Percentiles rank a stretch among this genome's conserved stretches.
Conservation (phyloP, 345 rosid species). For the Linum usitatissimum region DNA sequence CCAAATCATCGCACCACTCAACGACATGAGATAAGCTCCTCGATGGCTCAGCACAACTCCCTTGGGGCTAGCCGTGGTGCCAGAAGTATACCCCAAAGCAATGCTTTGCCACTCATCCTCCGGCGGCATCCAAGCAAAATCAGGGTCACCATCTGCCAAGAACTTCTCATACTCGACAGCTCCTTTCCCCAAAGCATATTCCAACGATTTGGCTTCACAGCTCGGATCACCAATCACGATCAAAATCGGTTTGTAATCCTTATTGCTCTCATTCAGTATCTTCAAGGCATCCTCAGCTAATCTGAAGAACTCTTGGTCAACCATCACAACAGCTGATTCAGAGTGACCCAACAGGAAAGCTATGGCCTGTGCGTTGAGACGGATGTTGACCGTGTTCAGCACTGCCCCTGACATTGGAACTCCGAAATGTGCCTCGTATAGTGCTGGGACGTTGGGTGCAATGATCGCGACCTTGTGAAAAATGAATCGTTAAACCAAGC, state of each 20-base stretch:
- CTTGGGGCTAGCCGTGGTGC: constrained; percentile 50
- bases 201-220: background rate
- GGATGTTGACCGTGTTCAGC: constrained; percentile 31
- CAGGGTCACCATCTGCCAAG: constrained; percentile 17
- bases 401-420: constrained; percentile 58
- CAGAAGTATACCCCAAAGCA: constrained; percentile 45
- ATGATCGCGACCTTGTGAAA: constrained; percentile 38
- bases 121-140: constrained; percentile 25
- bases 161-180: constrained; percentile 22
- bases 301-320: constrained; percentile 23
- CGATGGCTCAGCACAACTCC: constrained; percentile 48
- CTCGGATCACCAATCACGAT: constrained; percentile 23
- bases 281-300: constrained; percentile 18
- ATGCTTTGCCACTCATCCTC: constrained; percentile 37
- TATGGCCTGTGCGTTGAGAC: constrained; percentile 25
- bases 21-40: constrained; percentile 40
- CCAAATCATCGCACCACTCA: constrained; percentile 24
- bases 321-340: constrained; percentile 32
- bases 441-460: constrained; percentile 55
- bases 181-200: background rate
- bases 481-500: background rate
- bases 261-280: constrained; percentile 7
- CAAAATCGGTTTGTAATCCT: constrained; percentile 19
- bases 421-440: constrained; percentile 44
- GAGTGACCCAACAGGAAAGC: constrained; percentile 19